These are phyloP conservation scores for Colletotrichum orchidophilum DNA, from an alignment of 2,329 filamentous ascomycete species.

Conservation along the genomic window DNA sequence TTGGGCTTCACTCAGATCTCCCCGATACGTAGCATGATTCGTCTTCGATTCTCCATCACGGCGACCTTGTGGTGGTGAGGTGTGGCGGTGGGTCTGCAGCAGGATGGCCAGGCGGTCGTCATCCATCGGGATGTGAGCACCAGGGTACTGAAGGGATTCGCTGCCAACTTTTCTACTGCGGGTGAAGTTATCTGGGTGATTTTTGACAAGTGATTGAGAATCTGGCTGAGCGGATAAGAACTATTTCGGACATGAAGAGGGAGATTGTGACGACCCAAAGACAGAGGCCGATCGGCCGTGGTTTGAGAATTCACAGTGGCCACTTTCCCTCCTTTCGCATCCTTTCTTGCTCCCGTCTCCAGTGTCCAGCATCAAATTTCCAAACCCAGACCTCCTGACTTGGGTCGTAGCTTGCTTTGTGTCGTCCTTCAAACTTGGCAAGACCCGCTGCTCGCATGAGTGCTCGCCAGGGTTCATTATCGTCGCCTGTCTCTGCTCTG, in stretches of 20 bases:
- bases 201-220: conserved; percentile 52
- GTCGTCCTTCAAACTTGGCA: not conserved
- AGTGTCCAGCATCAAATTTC: not conserved
- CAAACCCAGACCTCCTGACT: not conserved
- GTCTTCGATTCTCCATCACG: conserved; percentile 75
- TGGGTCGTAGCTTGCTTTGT: not conserved
- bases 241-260: no score
- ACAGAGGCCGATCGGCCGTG: no score
- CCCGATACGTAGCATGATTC: conserved; percentile 69
- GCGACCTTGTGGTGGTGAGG: conserved; percentile 66
- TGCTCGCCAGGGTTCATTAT: not conserved
- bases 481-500: not conserved
- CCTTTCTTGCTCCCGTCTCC: not conserved
- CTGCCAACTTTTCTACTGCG: conserved; percentile 51
- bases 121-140: conserved; percentile 66
- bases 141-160: conserved; percentile 62
- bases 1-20: conserved; percentile 65
- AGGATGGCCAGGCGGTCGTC: conserved; percentile 68
- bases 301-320: no score
- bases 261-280: no score
- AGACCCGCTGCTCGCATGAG: not conserved
- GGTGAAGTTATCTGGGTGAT: conserved; percentile 57
- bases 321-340: not conserved
- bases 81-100: conserved; percentile 75
- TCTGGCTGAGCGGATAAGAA: no score